Evolutionary conservation across 495 filamentous ascomycete genomes (phyloP).

Genomic region (Endocarpon pusillum): DNA sequence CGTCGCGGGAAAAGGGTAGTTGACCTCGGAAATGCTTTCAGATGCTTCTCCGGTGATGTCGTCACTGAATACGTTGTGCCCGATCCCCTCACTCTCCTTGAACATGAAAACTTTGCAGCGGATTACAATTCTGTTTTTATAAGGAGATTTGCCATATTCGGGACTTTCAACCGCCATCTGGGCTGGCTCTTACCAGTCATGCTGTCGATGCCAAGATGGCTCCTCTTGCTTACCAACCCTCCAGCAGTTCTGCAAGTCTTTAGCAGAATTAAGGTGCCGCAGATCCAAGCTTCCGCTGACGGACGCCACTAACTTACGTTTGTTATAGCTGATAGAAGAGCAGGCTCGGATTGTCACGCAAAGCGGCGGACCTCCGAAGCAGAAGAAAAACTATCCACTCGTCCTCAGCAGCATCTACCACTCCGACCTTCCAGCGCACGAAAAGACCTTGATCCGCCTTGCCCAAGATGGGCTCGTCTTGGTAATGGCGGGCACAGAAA

Average conservation of each 20-base stretch:
- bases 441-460: constrained; percentile 1
- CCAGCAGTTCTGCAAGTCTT: no score
- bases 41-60: constrained; percentile 20
- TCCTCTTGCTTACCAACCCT: no score
- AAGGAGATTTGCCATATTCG: no score
- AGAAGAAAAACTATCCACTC: neutral
- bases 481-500: neutral
- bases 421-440: neutral
- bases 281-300: neutral
- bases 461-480: constrained; percentile 1
- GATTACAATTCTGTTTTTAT: constrained; percentile 1
- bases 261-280: no score
- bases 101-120: neutral
- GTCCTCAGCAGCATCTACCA: neutral
- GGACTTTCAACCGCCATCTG: no score
- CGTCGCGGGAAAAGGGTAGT: constrained; percentile 11
- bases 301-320: neutral
- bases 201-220: no score
- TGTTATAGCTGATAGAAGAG: neutral
- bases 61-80: neutral
- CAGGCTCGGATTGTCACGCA: neutral
- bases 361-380: neutral
- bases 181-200: no score
- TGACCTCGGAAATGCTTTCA: constrained; percentile 21
- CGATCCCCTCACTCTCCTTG: neutral